Evolutionary conservation across 2,329 filamentous ascomycete species (phyloP), one percentile per base, ranked within the genome.

Genomic region (Ophiostoma piceae): DNA sequence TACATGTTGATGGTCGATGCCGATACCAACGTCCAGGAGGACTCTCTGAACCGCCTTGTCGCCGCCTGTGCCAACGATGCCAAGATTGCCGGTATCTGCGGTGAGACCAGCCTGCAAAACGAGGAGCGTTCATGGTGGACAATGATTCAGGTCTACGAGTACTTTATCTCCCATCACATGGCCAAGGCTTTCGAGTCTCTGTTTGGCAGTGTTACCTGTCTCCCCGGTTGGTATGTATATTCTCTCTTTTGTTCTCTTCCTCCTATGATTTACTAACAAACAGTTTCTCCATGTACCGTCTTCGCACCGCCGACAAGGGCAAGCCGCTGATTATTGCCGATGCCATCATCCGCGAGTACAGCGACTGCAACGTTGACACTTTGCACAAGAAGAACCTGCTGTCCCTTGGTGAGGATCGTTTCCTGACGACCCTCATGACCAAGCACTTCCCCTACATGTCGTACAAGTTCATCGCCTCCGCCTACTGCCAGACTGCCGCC

Each of bases 131-230:
- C 90, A 76, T 98, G 94, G 93, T 97, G 92, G 92, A 99, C 95
- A 14, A 99, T 99, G 95, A 99, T 99, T 76, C 95, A 99, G 79
- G 95, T 99, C 74, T 99, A 99, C 82, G 95, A 99, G 79, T 99
- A 99, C 84, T 99, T 94, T 79, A 99, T 99, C 77, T 98, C 95
- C 39, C 95, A 99, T 84, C 91, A 99, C 80, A 82, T 99, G 78
- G 85, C 95, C 69, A 99, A 99, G 83, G 92, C 95, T 72, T 99
- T 99, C 77, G 95, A 99, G 79, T 97, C 93, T 72, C 87, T 99
- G 72, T 99, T 99, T 77, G 95, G 94, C 77, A 96, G 92, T 79
- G 95, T 99, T 72, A 99, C 95, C 71, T 99, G 95, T 90, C 89
- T 99, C 83, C 95, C 95, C 74, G 95, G 95, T 86, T 99, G 95